Evolutionary conservation across 2,329 filamentous ascomycete species (phyloP), one percentile per base, ranked within the genome.

Genomic region (Septoria petroselini): DNA sequence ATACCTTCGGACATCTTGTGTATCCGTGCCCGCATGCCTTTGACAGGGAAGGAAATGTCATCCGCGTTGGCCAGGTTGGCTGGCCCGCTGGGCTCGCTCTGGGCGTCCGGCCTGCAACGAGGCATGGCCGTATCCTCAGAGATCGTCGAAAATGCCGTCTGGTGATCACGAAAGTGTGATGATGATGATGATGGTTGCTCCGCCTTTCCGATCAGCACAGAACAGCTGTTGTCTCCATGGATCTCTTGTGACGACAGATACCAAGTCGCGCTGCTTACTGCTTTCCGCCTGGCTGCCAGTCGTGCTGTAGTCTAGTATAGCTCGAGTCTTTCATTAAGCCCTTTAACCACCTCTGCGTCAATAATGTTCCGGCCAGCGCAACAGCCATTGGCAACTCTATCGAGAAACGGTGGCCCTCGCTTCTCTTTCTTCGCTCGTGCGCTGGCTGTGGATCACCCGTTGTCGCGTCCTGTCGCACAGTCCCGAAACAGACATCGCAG

Each of bases 381-480:
- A 42, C 19, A 25, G 40, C 40, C 40, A 42, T 42, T 42, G 40
- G 18, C 25, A 42, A 42, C 40, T 42, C 40, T 42, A 33, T 42
- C 40, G 27, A 19, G 14, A 18, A 11, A 25, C n/a, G n/a, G 21
- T 19, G 18, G 17, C 29, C 29, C 33, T 45, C 43, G 43, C 33
- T 30, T 38, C 23, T n/a, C n/a, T n/a, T n/a, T n/a, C n/a, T n/a
- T n/a, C n/a, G n/a, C n/a, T n/a, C n/a, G n/a, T n/a, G n/a, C 43
- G 33, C 11, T 39, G 43, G 33, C 43, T 38, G 42, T 38, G 42
- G 42, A 45, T 45, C 42, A 45, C 21, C 42, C 42, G 42, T 35
- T 38, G 42, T 18, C 33, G 21, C 30, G 30, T 45, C 30, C 25
- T 3, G 17, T 27, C 23, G 34, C 19, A 23, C 42, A 33, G 42